Conservation (phyloP, 768 basidiomycete genomes). For the Rhodotorula diobovata region DNA sequence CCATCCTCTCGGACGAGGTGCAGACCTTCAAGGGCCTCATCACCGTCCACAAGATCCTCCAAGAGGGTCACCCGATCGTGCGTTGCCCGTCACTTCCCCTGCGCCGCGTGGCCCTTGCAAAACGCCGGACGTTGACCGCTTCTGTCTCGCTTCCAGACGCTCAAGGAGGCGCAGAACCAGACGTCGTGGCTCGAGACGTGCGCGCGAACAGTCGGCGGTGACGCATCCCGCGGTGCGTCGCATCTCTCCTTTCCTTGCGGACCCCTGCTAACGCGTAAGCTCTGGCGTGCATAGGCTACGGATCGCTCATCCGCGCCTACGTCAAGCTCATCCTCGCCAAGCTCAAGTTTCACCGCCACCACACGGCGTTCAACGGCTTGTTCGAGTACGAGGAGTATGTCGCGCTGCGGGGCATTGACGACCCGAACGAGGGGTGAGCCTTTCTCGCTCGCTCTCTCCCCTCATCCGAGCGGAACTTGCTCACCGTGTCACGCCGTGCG, state of each 20-base stretch:
- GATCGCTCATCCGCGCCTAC: slow-evolving; percentile 85
- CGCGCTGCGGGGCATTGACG: slow-evolving; percentile 91
- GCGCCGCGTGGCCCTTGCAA: too few relatives aligned
- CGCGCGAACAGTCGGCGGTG: slow-evolving; percentile 74
- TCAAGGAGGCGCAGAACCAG: slow-evolving; percentile 95
- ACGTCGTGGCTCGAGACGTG: slow-evolving; percentile 98
- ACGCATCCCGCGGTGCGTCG: slow-evolving; percentile 67
- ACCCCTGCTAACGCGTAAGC: too few relatives aligned
- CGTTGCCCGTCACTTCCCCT: slow-evolving; percentile 40
- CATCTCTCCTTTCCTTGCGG: background rate
- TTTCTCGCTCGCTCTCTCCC: background rate
- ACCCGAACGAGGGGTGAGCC: slow-evolving; percentile 92
- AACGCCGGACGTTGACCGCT: too few relatives aligned
- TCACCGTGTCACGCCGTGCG: background rate
- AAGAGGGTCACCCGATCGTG: slow-evolving; percentile 94
- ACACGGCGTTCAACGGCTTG: slow-evolving; percentile 95
- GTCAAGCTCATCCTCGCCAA: slow-evolving; percentile 94
- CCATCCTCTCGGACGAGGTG: slow-evolving; percentile 92
- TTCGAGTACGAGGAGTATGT: slow-evolving; percentile 99
- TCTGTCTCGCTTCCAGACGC: slow-evolving; percentile 56
- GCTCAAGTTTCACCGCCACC: slow-evolving; percentile 86
- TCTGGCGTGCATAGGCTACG: slow-evolving; percentile 62
- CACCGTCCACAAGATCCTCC: slow-evolving; percentile 92
- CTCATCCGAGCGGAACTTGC: background rate
- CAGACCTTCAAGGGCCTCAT: slow-evolving; percentile 98